These are phyloP conservation scores for Bisporella sp. DNA, from an alignment of 2,329 filamentous ascomycete genomes.

Conservation along the genomic window DNA sequence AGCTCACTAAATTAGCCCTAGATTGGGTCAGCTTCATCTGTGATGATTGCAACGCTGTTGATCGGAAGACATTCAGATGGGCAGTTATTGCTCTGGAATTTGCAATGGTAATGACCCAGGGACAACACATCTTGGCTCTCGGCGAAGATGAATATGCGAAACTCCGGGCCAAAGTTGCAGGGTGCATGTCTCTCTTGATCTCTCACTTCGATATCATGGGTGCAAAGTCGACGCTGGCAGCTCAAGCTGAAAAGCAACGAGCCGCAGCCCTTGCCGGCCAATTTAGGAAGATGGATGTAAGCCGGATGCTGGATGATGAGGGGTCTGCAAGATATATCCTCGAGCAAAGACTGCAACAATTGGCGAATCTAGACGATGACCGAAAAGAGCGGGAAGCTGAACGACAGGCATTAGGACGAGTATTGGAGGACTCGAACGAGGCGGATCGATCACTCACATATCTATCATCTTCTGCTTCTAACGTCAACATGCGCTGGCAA, in stretches of 20 bases:
- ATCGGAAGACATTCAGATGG: constrained; percentile 96
- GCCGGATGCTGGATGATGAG: constrained; percentile 68
- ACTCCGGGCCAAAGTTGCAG: constrained; percentile 81
- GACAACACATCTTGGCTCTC: constrained; percentile 85
- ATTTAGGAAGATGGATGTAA: constrained; percentile 71
- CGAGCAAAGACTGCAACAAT: constrained; percentile 65
- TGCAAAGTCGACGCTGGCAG: constrained; percentile 84
- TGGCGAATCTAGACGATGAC: constrained; percentile 69
- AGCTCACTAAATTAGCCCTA: constrained; percentile 83
- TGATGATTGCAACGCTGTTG: constrained; percentile 89
- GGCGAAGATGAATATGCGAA: constrained; percentile 81
- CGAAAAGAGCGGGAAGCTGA: constrained; percentile 77
- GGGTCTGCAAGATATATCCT: constrained; percentile 71
- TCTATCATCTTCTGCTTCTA: constrained; percentile 87
- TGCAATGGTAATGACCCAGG: constrained; percentile 93
- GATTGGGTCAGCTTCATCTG: constrained; percentile 99
- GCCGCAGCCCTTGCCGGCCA: constrained; percentile 74
- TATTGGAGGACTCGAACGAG: constrained; percentile 91
- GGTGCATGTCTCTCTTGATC: constrained; percentile 95
- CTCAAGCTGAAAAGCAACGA: constrained; percentile 86
- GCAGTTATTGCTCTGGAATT: constrained; percentile 93
- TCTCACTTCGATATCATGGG: constrained; percentile 99
- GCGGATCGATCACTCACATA: constrained; percentile 92
- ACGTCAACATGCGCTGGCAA: constrained; percentile 94
- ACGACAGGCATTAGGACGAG: constrained; percentile 79